phyloP scores from a whole-genome alignment of 768 basidiomycete genomes.

The Fomitopsis serialis region DNA sequence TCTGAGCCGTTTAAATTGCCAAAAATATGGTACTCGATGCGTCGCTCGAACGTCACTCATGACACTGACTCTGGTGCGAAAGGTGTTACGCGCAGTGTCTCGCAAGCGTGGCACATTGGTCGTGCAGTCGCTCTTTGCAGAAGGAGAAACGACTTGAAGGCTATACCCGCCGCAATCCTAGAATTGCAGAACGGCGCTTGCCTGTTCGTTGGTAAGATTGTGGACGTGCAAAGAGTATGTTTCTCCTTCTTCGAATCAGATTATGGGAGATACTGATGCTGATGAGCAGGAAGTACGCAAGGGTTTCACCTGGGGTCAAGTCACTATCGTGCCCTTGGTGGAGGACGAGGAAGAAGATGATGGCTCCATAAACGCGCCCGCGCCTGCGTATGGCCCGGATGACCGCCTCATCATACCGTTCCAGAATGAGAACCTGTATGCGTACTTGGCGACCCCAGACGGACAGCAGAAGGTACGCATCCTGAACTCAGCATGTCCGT shows the following conservation, averaged over 20 bases:
- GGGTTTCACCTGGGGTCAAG: conserved; percentile 28
- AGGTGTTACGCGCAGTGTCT: conserved; percentile 44
- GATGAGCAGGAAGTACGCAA: conserved; percentile 23
- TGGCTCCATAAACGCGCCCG: not conserved
- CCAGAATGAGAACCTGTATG: conserved; percentile 58
- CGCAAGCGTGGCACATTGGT: conserved; percentile 60
- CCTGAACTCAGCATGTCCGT: not conserved
- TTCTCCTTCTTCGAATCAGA: not conserved
- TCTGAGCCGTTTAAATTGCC: conserved; percentile 16
- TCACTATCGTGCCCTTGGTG: conserved; percentile 24
- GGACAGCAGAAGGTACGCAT: not conserved
- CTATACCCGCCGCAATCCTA: conserved; percentile 25
- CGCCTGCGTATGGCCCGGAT: conserved; percentile 11
- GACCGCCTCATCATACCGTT: conserved; percentile 46
- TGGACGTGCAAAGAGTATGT: conserved; percentile 32
- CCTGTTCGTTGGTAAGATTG: conserved; percentile 58
- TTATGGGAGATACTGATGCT: not conserved
- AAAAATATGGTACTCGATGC: conserved; percentile 17
- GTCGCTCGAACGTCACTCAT: not conserved
- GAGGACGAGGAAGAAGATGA: conserved; percentile 25
- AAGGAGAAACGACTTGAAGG: conserved; percentile 37
- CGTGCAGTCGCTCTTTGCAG: conserved; percentile 51
- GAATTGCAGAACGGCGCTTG: conserved; percentile 30
- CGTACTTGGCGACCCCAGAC: conserved; percentile 20
- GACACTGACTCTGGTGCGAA: not conserved